phyloP scores from a whole-genome alignment of 305 asterid species.

The Fraxinus sp. region DNA sequence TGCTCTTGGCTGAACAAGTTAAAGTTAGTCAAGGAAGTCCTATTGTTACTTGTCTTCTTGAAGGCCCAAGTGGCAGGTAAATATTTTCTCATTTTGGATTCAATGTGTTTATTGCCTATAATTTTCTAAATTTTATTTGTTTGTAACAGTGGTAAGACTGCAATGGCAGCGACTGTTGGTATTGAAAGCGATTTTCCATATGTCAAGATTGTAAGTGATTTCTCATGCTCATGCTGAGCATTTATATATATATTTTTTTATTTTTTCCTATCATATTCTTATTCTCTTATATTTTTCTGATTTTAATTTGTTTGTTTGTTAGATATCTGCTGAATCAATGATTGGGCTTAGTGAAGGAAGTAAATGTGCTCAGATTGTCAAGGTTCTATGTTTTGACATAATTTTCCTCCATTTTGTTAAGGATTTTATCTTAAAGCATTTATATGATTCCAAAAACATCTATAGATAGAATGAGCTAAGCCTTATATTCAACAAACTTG shows the following conservation, averaged over 20 bases:
- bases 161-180: constrained; percentile 94
- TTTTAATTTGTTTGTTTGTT: constrained; percentile 10
- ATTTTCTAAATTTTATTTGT: constrained; percentile 17
- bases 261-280: constrained; percentile 13
- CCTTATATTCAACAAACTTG: background rate
- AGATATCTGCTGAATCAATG: constrained; percentile 97
- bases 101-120: constrained; percentile 15
- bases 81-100: constrained; percentile 18
- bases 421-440: constrained; percentile 1
- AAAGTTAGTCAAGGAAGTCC: constrained; percentile 90
- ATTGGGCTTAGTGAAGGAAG: constrained; percentile 93
- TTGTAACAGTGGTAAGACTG: constrained; percentile 89
- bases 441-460: constrained; percentile 1
- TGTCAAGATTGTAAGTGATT: constrained; percentile 86
- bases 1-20: constrained; percentile 92
- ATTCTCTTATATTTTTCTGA: constrained; percentile 7
- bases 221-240: background rate
- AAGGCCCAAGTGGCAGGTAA: constrained; percentile 99
- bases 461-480: background rate
- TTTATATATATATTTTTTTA: background rate
- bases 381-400: constrained; percentile 45
- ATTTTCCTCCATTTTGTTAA: background rate
- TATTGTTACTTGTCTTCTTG: constrained; percentile 87
- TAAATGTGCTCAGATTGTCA: constrained; percentile 86
- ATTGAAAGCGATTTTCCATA: constrained; percentile 90